Evolutionary conservation across 257 asterid genomes (phyloP).

Genomic region (Solanum etuberosum): DNA sequence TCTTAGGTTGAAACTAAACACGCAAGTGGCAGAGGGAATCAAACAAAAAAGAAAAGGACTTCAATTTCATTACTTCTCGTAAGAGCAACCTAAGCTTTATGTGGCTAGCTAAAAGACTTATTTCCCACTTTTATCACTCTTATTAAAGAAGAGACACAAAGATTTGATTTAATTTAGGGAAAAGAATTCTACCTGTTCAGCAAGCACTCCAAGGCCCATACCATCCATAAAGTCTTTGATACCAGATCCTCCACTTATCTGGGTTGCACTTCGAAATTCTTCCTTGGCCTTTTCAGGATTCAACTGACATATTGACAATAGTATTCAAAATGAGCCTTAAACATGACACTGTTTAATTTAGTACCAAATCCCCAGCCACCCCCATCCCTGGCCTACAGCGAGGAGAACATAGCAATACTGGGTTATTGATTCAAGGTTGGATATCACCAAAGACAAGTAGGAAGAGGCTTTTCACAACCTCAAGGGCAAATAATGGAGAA

Average conservation of each 20-base stretch:
- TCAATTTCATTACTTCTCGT: neutral
- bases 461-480: conserved; percentile 36
- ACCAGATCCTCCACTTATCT: conserved; percentile 72
- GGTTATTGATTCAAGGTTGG: neutral
- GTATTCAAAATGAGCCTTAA: neutral
- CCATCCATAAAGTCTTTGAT: conserved; percentile 98
- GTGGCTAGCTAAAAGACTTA: neutral
- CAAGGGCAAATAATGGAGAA: conserved; percentile 95
- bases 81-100: neutral
- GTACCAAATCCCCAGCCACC: neutral
- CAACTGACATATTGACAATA: conserved; percentile 38
- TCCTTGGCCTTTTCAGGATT: conserved; percentile 95
- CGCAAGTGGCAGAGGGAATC: neutral
- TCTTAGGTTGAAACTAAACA: neutral
- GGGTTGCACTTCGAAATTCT: conserved; percentile 61
- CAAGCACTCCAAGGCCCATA: conserved; percentile 90
- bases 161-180: neutral
- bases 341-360: neutral
- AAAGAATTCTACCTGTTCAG: conserved; percentile 65
- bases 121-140: neutral
- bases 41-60: neutral
- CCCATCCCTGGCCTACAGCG: neutral
- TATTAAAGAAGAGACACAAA: neutral
- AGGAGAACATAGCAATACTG: neutral
- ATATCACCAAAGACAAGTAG: neutral